Evolutionary conservation across 2,329 filamentous ascomycete species (phyloP).

Genomic region (Podosphaera leucotricha): DNA sequence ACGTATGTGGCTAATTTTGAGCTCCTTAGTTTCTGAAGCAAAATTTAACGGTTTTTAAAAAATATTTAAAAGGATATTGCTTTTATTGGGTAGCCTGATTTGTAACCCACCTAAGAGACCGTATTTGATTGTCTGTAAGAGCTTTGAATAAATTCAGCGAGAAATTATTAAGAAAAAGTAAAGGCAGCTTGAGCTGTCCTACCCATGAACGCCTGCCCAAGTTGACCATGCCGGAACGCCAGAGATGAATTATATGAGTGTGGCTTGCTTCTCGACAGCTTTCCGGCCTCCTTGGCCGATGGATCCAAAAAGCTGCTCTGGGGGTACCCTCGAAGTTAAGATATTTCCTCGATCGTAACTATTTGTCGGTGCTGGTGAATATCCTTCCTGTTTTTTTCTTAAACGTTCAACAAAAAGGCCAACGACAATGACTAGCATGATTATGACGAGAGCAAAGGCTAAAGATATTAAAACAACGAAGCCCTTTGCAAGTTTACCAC

Average conservation of each 20-base stretch:
- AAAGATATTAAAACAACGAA: constrained; percentile 64
- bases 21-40: not conserved
- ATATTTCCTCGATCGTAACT: constrained; percentile 36
- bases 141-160: not conserved
- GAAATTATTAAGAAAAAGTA: not conserved
- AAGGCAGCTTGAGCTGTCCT: not conserved
- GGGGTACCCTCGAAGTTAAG: constrained; percentile 33
- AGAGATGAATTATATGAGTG: constrained; percentile 10
- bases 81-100: not conserved
- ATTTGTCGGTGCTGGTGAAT: constrained; percentile 49
- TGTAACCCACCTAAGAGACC: not conserved
- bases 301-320: constrained; percentile 24
- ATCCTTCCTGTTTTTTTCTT: constrained; percentile 57
- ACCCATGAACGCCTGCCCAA: not conserved
- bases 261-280: constrained; percentile 12
- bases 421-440: constrained; percentile 52
- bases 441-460: constrained; percentile 52
- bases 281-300: constrained; percentile 12
- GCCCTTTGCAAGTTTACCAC: constrained; percentile 40
- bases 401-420: constrained; percentile 55
- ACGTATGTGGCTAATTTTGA: not conserved
- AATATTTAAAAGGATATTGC: too few species aligned
- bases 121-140: not conserved
- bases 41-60: not conserved
- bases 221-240: constrained; percentile 10